These are phyloP conservation scores for Filosporella fistucella DNA, from an alignment of 495 filamentous ascomycete species.

Conservation along the genomic window DNA sequence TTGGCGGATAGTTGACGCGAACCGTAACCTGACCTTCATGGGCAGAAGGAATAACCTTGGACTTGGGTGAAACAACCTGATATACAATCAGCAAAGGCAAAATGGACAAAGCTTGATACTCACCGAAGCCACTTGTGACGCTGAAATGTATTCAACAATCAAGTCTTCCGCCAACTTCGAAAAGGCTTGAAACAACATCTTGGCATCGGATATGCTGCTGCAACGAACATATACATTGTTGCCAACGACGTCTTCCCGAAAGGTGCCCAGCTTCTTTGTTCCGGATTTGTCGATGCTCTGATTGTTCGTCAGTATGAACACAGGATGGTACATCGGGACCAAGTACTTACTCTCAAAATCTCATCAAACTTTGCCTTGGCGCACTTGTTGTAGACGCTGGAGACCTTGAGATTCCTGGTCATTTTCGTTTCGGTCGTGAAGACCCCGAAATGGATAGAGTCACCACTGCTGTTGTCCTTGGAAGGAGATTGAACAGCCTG, in stretches of 20 bases:
- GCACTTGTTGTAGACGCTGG: slow-evolving; percentile 6
- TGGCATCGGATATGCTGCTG: no score
- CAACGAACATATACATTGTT: no score
- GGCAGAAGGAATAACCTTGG: slow-evolving; percentile 16
- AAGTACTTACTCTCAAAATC: no score
- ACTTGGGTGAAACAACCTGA: slow-evolving; percentile 15
- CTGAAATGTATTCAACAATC: slow-evolving; percentile 42
- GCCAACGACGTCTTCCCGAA: no score
- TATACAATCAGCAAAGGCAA: slow-evolving; percentile 8
- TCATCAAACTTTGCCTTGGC: no score
- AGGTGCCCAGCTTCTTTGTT: no score
- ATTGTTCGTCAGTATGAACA: neutral
- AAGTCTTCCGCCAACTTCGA: slow-evolving; percentile 38
- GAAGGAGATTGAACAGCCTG: neutral
- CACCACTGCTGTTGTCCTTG: neutral
- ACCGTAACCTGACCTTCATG: slow-evolving; percentile 49
- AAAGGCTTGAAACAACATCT: slow-evolving; percentile 45
- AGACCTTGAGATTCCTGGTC: slow-evolving; percentile 15
- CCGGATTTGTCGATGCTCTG: no score
- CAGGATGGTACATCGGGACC: no score
- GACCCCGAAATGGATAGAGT: neutral
- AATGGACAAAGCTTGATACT: neutral
- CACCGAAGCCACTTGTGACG: slow-evolving; percentile 37
- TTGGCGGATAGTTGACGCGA: slow-evolving; percentile 28
- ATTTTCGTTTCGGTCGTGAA: slow-evolving; percentile 20